Conservation (phyloP, 352 stramenopile species). For the Phytophthora hybrid region DNA sequence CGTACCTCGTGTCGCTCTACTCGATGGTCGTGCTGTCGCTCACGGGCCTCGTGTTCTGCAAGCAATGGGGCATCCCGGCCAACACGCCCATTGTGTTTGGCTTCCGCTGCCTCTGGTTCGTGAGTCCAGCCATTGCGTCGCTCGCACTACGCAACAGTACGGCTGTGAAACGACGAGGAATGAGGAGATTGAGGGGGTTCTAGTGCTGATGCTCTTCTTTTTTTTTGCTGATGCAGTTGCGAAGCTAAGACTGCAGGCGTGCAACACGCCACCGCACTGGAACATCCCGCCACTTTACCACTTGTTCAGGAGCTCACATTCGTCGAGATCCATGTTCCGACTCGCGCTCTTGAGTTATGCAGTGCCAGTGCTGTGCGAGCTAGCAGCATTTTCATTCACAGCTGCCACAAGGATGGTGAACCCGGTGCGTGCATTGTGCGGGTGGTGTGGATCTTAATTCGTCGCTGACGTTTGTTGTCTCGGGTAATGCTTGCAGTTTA, state of each 20-base stretch:
- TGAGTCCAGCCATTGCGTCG: conserved; percentile 75
- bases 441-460: background rate
- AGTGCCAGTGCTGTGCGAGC: conserved; percentile 83
- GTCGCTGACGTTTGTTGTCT: conserved; percentile 14
- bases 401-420: conserved; percentile 90
- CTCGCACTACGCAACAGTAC: conserved; percentile 81
- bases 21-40: conserved; percentile 85
- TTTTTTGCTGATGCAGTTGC: conserved; percentile 51
- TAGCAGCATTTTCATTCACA: conserved; percentile 88
- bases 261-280: conserved; percentile 85
- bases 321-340: conserved; percentile 78
- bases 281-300: conserved; percentile 86
- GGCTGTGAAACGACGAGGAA: conserved; percentile 7
- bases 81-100: conserved; percentile 63
- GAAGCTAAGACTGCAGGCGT: conserved; percentile 71
- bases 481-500: conserved; percentile 63
- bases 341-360: conserved; percentile 83
- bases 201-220: background rate
- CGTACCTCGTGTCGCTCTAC: conserved; percentile 80
- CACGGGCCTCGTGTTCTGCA: conserved; percentile 86
- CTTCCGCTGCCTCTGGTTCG: conserved; percentile 72
- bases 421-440: conserved; percentile 54
- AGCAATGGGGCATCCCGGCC: conserved; percentile 74
- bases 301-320: conserved; percentile 83
- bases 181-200: background rate